Conservation (phyloP, 148 eudicot species). For the Chenopodium berlandieri region DNA sequence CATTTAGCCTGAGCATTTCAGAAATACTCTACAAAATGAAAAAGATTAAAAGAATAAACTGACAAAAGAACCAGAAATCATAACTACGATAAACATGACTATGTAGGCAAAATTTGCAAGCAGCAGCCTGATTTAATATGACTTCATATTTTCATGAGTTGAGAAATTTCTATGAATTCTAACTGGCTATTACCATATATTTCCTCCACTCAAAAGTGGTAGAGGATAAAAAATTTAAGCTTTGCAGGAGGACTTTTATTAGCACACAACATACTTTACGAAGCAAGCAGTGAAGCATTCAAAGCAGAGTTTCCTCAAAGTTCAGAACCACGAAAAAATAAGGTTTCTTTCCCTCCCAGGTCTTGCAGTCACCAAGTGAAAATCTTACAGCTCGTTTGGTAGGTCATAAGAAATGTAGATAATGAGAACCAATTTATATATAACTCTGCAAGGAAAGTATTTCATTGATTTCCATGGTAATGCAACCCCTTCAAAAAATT, state of each 20-base stretch:
- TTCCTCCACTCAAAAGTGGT: neutral
- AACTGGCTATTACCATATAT: neutral
- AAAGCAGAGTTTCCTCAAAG: neutral
- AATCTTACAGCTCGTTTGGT: no score
- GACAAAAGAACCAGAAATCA: neutral
- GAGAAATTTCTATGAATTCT: neutral
- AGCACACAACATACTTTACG: neutral
- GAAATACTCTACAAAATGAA: constrained; percentile 60
- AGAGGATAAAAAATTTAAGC: neutral
- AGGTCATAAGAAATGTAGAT: no score
- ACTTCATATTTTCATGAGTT: neutral
- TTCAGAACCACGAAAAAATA: neutral
- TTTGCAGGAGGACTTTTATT: neutral
- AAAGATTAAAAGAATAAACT: neutral
- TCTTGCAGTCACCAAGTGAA: neutral
- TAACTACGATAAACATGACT: neutral
- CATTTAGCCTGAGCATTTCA: constrained; percentile 81
- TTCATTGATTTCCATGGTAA: no score
- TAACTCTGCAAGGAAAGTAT: no score
- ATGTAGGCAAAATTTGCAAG: neutral
- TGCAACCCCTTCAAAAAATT: no score
- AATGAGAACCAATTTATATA: no score
- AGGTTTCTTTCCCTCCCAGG: neutral
- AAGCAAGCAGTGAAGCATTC: neutral
- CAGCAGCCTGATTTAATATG: neutral